A percentile compares a stretch with the other conserved stretches of the same genome.
Evolutionary conservation across 75 land plant genomes (phyloP).

Genomic region (Sequoiadendron giganteum): DNA sequence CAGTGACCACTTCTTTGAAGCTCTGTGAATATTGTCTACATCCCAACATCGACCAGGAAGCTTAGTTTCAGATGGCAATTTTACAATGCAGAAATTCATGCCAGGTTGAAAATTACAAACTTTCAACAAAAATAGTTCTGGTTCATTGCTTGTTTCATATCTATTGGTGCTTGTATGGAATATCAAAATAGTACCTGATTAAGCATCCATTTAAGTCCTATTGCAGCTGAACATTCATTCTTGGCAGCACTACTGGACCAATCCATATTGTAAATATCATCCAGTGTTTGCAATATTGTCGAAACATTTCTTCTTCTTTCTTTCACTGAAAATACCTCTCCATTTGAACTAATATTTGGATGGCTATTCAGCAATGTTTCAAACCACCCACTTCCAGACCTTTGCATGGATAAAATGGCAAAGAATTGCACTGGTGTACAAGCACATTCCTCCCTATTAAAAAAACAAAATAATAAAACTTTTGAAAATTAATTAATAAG

Average conservation of each 20-base stretch:
- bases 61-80: not conserved
- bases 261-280: slow-evolving; percentile 71
- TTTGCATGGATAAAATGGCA: slow-evolving; percentile 83
- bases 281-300: slow-evolving; percentile 45
- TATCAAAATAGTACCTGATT: slow-evolving; percentile 63
- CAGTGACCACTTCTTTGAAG: not conserved
- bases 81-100: not conserved
- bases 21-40: not conserved
- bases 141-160: slow-evolving; percentile 2
- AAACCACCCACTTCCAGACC: slow-evolving; percentile 96
- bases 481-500: not conserved
- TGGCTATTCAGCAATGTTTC: slow-evolving; percentile 84
- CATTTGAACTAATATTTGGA: slow-evolving; percentile 77
- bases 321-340: slow-evolving; percentile 61
- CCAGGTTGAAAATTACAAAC: not conserved
- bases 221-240: slow-evolving; percentile 82
- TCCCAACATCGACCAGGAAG: not conserved
- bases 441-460: slow-evolving; percentile 63
- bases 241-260: slow-evolving; percentile 81
- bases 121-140: not conserved
- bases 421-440: slow-evolving; percentile 80
- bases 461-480: not conserved
- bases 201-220: slow-evolving; percentile 94
- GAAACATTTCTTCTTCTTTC: slow-evolving; percentile 51
- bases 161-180: not conserved